A percentile compares a stretch with the other conserved stretches of the same genome.
Evolutionary conservation across 2,329 filamentous ascomycete genomes (phyloP).

Genomic region (Colletotrichum gloeosporioides): DNA sequence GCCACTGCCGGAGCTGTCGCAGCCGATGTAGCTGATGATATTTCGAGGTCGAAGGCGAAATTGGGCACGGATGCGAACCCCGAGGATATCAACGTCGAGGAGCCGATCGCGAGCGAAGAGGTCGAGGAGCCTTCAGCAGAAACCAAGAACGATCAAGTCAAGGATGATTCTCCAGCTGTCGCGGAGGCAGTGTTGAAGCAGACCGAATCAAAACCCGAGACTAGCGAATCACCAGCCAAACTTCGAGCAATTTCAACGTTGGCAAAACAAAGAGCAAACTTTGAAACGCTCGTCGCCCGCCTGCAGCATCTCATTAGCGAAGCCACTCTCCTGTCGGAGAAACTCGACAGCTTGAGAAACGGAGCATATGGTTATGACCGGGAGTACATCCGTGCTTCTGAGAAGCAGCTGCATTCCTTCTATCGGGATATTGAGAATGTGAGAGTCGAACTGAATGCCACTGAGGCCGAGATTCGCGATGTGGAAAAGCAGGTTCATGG

Average conservation of each 20-base stretch:
- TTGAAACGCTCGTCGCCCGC: conserved; percentile 37
- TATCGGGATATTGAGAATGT: conserved; percentile 37
- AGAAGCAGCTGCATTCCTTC: conserved; percentile 34
- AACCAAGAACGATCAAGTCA: background rate
- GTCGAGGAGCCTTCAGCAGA: conserved; percentile 28
- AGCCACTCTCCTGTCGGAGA: conserved; percentile 31
- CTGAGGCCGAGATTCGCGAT: conserved; percentile 42
- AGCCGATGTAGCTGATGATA: background rate
- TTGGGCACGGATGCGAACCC: conserved; percentile 27
- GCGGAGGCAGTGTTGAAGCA: background rate
- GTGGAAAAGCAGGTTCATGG: conserved; percentile 28
- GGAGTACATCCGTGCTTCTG: conserved; percentile 27
- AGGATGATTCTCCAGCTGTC: background rate
- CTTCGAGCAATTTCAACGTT: conserved; percentile 24
- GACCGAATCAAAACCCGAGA: conserved; percentile 13
- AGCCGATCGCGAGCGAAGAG: background rate
- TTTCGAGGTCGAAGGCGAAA: background rate
- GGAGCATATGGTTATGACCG: conserved; percentile 10
- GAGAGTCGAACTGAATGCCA: conserved; percentile 36
- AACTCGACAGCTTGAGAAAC: conserved; percentile 32
- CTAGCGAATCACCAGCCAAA: background rate
- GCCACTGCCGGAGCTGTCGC: background rate
- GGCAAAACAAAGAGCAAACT: conserved; percentile 35
- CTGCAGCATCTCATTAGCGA: conserved; percentile 35
- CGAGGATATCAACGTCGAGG: conserved; percentile 56